These are phyloP conservation scores for Paradendryphiella salina DNA, from an alignment of 2,329 filamentous ascomycete species.

Conservation along the genomic window DNA sequence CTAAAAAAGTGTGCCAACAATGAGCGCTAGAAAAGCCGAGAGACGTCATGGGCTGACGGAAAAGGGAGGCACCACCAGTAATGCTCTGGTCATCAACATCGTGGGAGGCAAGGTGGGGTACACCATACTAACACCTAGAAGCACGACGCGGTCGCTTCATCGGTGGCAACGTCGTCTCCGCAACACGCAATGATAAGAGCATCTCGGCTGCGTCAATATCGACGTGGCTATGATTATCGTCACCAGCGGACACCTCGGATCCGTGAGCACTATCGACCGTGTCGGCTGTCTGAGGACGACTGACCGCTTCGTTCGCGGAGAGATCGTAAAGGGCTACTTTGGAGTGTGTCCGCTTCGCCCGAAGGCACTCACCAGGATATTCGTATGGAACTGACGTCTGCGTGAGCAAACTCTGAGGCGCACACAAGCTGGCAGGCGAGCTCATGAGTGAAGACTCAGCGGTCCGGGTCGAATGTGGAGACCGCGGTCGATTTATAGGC, in stretches of 20 bases:
- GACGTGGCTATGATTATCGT: constrained; percentile 13
- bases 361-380: constrained; percentile 11
- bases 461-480: constrained; percentile 18
- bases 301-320: not conserved
- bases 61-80: constrained; percentile 13
- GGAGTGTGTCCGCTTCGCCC: constrained; percentile 36
- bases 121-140: constrained; percentile 22
- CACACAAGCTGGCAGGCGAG: constrained; percentile 13
- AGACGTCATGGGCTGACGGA: constrained; percentile 9
- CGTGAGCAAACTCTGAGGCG: constrained; percentile 6
- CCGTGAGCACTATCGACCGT: constrained; percentile 9
- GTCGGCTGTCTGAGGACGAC: constrained; percentile 10
- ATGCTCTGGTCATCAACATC: constrained; percentile 2
- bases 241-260: constrained; percentile 2
- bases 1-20: constrained; percentile 18
- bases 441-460: constrained; percentile 15
- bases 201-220: constrained; percentile 45
- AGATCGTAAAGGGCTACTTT: constrained; percentile 22
- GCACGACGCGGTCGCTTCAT: constrained; percentile 39
- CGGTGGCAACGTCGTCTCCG: constrained; percentile 25
- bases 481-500: constrained; percentile 48
- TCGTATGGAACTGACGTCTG: constrained; percentile 23
- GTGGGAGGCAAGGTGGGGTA: constrained; percentile 1
- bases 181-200: constrained; percentile 39
- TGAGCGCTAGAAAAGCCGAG: constrained; percentile 16